Conservation (phyloP, 192 early-diverging fungal genomes). For the Coemansia erecta region DNA sequence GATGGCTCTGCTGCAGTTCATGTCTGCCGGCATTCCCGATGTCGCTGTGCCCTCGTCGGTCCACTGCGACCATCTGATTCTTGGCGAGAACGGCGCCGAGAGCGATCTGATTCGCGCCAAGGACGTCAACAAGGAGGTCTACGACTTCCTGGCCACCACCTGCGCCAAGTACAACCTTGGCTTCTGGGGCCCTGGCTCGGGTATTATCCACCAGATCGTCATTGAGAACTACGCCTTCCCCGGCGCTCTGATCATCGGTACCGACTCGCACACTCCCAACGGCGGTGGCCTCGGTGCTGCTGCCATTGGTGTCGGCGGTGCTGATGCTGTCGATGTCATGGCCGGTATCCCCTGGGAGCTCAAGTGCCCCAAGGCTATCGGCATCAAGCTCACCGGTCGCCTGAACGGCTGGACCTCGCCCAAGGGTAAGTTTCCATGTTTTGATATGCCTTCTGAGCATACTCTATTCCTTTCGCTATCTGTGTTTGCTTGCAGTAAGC, state of each 20-base stretch:
- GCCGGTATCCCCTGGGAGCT: constrained; percentile 98
- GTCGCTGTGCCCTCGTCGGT: constrained; percentile 91
- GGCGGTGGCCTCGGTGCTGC: constrained; percentile 96
- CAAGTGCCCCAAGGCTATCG: constrained; percentile 95
- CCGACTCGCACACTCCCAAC: constrained; percentile 98
- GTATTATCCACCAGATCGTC: constrained; percentile 96
- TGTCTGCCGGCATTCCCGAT: constrained; percentile 83
- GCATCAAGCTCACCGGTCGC: constrained; percentile 86
- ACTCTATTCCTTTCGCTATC: no score
- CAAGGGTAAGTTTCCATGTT: constrained; percentile 55
- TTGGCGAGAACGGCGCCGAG: constrained; percentile 81
- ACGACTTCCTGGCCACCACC: constrained; percentile 81
- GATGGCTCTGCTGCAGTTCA: constrained; percentile 97
- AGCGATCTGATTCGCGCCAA: constrained; percentile 81
- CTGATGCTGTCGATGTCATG: constrained; percentile 99
- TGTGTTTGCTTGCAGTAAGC: constrained; percentile 7
- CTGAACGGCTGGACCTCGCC: constrained; percentile 90
- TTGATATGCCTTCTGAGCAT: no score
- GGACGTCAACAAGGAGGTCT: constrained; percentile 91
- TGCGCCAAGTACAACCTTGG: constrained; percentile 91
- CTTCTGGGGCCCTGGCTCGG: constrained; percentile 95
- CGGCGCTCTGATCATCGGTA: constrained; percentile 94
- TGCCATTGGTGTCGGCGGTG: constrained; percentile 96
- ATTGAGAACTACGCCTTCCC: constrained; percentile 98
- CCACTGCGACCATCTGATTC: constrained; percentile 98